Evolutionary conservation across 176 grass and related monocot species (phyloP).

Genomic region (Avena eriantha): DNA sequence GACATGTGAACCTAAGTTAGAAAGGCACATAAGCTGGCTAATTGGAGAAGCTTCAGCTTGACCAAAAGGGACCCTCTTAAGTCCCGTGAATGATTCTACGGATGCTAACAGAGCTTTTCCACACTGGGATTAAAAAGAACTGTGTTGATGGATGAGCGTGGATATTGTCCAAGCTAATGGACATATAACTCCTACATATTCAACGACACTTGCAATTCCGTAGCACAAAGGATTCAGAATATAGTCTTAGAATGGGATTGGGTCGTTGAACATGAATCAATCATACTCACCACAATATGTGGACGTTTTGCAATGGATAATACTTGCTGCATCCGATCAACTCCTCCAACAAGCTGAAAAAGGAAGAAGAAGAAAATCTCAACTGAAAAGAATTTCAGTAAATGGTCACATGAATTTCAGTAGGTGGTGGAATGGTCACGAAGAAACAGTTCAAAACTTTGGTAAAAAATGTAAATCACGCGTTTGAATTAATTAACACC

Average conservation of each 20-base stretch:
- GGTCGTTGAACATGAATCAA: background rate
- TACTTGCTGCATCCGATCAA: conserved; percentile 83
- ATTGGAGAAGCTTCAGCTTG: background rate
- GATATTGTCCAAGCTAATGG: background rate
- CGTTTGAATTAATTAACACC: background rate
- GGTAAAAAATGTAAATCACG: background rate
- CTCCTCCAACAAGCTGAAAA: conserved; percentile 83
- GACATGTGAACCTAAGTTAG: background rate
- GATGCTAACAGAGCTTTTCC: background rate
- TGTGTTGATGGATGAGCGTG: background rate
- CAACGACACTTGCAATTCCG: background rate
- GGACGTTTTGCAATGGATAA: conserved; percentile 78
- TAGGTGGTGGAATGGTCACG: background rate
- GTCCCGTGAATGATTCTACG: background rate
- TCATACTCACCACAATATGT: conserved; percentile 79
- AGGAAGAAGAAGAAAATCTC: background rate
- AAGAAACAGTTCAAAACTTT: conserved; percentile 3
- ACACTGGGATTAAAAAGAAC: background rate
- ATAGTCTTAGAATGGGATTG: background rate
- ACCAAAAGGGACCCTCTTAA: background rate
- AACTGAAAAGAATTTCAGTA: conserved; percentile 10
- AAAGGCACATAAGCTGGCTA: background rate
- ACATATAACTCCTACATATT: conserved; percentile 7
- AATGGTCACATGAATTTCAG: conserved; percentile 2
- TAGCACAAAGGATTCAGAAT: background rate